phyloP scores from a whole-genome alignment of 345 rosid genomes.

The Hibiscus tridactylites region DNA sequence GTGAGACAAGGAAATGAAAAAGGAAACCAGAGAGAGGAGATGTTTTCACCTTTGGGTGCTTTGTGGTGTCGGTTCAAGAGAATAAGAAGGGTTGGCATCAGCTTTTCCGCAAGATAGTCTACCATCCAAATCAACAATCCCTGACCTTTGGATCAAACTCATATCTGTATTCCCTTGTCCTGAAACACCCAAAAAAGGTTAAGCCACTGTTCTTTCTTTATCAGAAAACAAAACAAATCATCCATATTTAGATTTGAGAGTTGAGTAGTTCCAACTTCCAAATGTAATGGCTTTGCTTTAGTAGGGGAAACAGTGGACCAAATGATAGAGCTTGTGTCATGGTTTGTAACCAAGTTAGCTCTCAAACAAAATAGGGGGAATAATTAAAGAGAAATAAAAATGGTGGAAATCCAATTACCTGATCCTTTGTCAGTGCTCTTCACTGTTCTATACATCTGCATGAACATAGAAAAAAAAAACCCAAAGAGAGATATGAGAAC shows the following conservation, averaged over 20 bases:
- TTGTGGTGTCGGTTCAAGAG: constrained; percentile 17
- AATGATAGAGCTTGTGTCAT: constrained; percentile 1
- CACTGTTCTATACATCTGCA: constrained; percentile 99
- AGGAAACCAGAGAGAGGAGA: neutral
- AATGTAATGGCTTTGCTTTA: neutral
- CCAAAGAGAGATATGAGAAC: neutral
- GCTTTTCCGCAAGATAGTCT: constrained; percentile 21
- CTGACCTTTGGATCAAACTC: constrained; percentile 26
- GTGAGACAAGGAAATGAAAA: neutral
- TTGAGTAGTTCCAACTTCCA: neutral
- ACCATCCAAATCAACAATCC: constrained; percentile 20
- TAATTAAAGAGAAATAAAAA: constrained; percentile 10
- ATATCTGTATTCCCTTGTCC: constrained; percentile 34
- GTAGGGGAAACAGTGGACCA: constrained; percentile 7
- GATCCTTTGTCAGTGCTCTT: constrained; percentile 84
- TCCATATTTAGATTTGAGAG: neutral
- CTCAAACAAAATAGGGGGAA: constrained; percentile 9
- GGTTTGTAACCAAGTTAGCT: neutral
- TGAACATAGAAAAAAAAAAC: constrained; percentile 19
- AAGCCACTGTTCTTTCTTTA: constrained; percentile 21
- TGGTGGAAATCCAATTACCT: constrained; percentile 36
- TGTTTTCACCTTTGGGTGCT: constrained; percentile 22
- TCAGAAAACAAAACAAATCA: constrained; percentile 25
- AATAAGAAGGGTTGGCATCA: constrained; percentile 11
- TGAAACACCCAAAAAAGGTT: constrained; percentile 24